These are phyloP conservation scores for Phytophthora sp. DNA, from an alignment of 352 stramenopile species.

Conservation along the genomic window DNA sequence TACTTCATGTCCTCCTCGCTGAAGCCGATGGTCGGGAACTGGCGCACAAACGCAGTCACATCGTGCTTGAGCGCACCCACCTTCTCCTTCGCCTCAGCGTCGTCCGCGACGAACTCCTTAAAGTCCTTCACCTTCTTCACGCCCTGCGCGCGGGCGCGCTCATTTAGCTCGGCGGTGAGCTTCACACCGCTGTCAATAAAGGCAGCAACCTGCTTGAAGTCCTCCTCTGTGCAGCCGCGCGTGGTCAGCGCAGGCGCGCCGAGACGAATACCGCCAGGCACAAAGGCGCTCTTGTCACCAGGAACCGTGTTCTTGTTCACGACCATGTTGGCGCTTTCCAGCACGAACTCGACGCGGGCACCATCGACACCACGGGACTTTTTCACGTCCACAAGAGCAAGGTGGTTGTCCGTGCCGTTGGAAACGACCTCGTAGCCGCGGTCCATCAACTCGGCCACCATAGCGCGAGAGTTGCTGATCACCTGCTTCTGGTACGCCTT, in stretches of 20 bases:
- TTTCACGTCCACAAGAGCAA: constrained; percentile 98
- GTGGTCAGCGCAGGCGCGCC: constrained; percentile 96
- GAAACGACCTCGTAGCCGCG: constrained; percentile 97
- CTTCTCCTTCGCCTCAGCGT: constrained; percentile 57
- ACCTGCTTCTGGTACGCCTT: constrained; percentile 98
- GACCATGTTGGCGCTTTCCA: constrained; percentile 97
- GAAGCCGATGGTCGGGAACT: constrained; percentile 97
- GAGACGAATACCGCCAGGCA: constrained; percentile 97
- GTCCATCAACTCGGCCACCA: constrained; percentile 90
- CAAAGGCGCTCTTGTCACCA: constrained; percentile 97
- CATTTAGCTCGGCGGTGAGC: constrained; percentile 93
- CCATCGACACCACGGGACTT: constrained; percentile 93
- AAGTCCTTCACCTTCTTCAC: constrained; percentile 95
- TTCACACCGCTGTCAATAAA: constrained; percentile 96
- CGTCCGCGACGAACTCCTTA: constrained; percentile 76
- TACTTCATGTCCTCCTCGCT: constrained; percentile 93
- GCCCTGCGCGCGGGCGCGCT: constrained; percentile 90
- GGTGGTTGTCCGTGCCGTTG: constrained; percentile 99
- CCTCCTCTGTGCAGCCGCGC: constrained; percentile 94
- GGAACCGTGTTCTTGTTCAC: constrained; percentile 99
- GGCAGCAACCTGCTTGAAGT: constrained; percentile 95
- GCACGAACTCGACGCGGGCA: constrained; percentile 95
- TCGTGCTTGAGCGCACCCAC: constrained; percentile 85
- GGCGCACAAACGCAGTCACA: constrained; percentile 93
- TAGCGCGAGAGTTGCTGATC: constrained; percentile 88